A percentile compares a stretch with the other conserved stretches of the same genome.
phyloP scores from a whole-genome alignment of 73 alveolate species.

The Tetrahymena thermophila region DNA sequence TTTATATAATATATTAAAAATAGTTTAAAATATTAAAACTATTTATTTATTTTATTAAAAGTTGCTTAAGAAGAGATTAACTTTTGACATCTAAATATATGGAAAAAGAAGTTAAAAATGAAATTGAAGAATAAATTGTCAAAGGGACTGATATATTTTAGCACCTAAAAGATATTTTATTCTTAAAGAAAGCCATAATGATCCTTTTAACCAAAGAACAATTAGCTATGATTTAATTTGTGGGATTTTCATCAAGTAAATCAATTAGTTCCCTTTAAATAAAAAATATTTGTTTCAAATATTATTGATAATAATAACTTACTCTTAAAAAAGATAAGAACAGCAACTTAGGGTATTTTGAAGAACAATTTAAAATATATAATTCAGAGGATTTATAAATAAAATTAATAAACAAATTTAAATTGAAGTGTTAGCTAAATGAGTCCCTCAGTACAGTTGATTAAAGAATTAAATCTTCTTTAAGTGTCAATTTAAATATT shows the following conservation, averaged over 20 bases:
- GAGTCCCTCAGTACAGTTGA: too few species aligned
- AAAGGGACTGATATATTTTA: background rate
- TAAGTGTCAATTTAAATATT: too few species aligned
- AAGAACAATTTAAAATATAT: background rate
- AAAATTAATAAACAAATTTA: too few species aligned
- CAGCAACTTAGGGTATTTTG: background rate
- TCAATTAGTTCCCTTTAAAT: too few species aligned
- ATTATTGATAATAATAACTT: too few species aligned
- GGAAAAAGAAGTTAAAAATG: background rate
- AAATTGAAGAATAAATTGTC: background rate
- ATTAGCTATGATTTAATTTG: background rate
- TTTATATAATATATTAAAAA: too few species aligned
- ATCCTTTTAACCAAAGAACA: background rate
- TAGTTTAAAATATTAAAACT: too few species aligned
- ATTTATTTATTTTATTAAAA: too few species aligned
- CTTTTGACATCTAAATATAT: too few species aligned
- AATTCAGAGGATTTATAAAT: background rate
- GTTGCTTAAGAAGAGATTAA: background rate
- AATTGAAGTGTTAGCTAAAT: too few species aligned
- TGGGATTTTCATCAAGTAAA: background rate
- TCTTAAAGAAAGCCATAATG: background rate
- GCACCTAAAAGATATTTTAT: background rate
- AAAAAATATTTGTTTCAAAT: too few species aligned
- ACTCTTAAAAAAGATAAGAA: background rate
- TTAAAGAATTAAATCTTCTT: background rate